These are phyloP conservation scores for Crithidia expoeki DNA, from an alignment of 208 protist species.

Conservation along the genomic window DNA sequence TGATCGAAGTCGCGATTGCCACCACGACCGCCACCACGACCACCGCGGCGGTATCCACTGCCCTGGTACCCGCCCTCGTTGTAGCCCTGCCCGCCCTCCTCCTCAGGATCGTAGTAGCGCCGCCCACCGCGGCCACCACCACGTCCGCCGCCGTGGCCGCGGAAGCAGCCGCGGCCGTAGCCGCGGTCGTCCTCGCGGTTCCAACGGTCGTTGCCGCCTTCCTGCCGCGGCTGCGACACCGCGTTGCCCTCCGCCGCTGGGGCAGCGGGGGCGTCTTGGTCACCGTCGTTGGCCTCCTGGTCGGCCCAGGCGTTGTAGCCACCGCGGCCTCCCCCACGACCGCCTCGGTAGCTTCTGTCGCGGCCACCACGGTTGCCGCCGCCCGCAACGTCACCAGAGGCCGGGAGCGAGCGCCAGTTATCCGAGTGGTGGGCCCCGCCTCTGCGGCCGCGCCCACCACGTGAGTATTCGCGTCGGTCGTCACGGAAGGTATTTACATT, in stretches of 20 bases:
- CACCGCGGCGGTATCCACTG: constrained; percentile 11
- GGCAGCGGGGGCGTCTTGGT: not conserved
- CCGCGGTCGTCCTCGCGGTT: constrained; percentile 31
- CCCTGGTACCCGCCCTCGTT: no score
- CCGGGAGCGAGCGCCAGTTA: constrained; percentile 44
- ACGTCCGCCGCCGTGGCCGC: constrained; percentile 12
- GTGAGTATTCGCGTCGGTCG: constrained; percentile 48
- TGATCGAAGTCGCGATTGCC: constrained; percentile 27
- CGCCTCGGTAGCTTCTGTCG: constrained; percentile 18
- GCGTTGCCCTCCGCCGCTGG: constrained; percentile 11
- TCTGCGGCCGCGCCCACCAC: constrained; percentile 45
- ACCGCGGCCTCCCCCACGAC: constrained; percentile 23
- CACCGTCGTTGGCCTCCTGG: constrained; percentile 23
- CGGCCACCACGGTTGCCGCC: constrained; percentile 24
- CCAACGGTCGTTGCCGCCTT: constrained; percentile 9
- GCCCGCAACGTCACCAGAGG: constrained; percentile 24
- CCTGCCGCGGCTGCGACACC: constrained; percentile 6
- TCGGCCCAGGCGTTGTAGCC: constrained; percentile 30
- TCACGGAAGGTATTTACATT: constrained; percentile 41
- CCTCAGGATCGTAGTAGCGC: constrained; percentile 26
- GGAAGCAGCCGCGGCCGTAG: constrained; percentile 27
- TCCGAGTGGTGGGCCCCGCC: constrained; percentile 42
- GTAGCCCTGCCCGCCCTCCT: constrained; percentile 10
- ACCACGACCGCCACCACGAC: constrained; percentile 16
- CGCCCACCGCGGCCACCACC: constrained; percentile 33